Evolutionary conservation across 768 basidiomycete species (phyloP), one percentile per base, ranked within the genome.

Genomic region (Hygrocybe coccinea): DNA sequence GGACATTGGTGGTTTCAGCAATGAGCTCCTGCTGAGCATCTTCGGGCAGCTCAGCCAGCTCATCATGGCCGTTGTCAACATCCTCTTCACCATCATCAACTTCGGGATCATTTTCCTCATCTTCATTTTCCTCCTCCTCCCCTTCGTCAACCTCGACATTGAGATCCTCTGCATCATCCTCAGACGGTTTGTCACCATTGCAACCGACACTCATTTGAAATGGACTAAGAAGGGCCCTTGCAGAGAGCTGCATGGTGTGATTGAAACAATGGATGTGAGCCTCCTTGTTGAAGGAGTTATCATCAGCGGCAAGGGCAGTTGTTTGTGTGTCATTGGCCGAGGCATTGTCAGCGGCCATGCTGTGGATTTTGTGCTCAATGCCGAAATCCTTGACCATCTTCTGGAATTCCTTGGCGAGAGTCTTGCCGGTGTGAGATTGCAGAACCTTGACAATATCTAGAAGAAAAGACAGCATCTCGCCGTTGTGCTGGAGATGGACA

Each of bases 381-480:
- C 69, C 69, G 50, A 69, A 77, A 0, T 71, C 69, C 1, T 69
- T 37, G 2, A 76, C 63, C 6, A 75, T 64, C 2, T 62, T 36
- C 1, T 57, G 60, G 52, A 76, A 73, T 2, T 3, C 44, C 47
- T 48, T 48, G 10, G 54, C 45, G 33, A 55, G 54, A 22, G 21
- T 45, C 9, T 10, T 24, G 7, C 29, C 8, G 11, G 36, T 34
- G n/a, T 52, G 56, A 47, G 58, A 66, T 58, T 61, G 33, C 1
- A 67, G 33, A 2, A 77, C 68, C 56, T 78, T 72, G 14, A 74
- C 60, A 4, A 78, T 51, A 52, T 78, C 75, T 1, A 78, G 60
- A 0, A 71, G 49, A 3, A 74, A 60, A 0, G 55, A 34, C 0
- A 73, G 25, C 0, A 65, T 67, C 5, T 57, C 50, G 0, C 73